Conservation (phyloP, 1,139 yeast species). For the Candida buenavistaensis region DNA sequence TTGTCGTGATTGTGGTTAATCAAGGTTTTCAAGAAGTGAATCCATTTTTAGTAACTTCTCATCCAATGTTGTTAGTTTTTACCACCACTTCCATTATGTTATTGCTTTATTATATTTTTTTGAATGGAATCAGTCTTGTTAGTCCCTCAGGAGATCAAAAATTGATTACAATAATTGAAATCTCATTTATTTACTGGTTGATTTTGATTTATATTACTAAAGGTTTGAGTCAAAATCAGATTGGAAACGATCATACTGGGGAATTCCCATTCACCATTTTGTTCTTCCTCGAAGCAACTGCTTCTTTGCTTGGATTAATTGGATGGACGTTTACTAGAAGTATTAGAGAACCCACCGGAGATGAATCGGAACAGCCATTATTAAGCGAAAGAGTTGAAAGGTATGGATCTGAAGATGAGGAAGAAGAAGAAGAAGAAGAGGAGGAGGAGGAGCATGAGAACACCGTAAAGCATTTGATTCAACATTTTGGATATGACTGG, state of each 20-base stretch:
- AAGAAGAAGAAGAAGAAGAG: slow-evolving; percentile 19
- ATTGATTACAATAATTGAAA: slow-evolving; percentile 60
- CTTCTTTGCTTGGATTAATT: slow-evolving; percentile 56
- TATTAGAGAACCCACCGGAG: slow-evolving; percentile 10
- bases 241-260: slow-evolving; percentile 58
- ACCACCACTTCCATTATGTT: slow-evolving; percentile 51
- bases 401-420: slow-evolving; percentile 12
- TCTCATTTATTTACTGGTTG: slow-evolving; percentile 58
- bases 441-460: slow-evolving; percentile 17
- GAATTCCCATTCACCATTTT: slow-evolving; percentile 54
- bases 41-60: slow-evolving; percentile 61
- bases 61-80: slow-evolving; percentile 33
- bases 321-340: slow-evolving; percentile 38
- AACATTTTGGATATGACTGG: slow-evolving; percentile 74
- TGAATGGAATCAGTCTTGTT: slow-evolving; percentile 44
- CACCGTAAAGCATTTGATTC: slow-evolving; percentile 20
- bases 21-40: slow-evolving; percentile 39
- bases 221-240: slow-evolving; percentile 43
- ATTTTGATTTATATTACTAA: slow-evolving; percentile 43
- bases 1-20: slow-evolving; percentile 21
- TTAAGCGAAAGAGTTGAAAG: slow-evolving; percentile 20
- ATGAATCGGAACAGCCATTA: slow-evolving; percentile 32
- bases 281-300: slow-evolving; percentile 51
- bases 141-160: slow-evolving; percentile 71
- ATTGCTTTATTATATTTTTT: slow-evolving; percentile 53